These are phyloP conservation scores for Lasiodiplodia hormozganensis DNA, from an alignment of 2,329 filamentous ascomycete genomes.

Conservation along the genomic window DNA sequence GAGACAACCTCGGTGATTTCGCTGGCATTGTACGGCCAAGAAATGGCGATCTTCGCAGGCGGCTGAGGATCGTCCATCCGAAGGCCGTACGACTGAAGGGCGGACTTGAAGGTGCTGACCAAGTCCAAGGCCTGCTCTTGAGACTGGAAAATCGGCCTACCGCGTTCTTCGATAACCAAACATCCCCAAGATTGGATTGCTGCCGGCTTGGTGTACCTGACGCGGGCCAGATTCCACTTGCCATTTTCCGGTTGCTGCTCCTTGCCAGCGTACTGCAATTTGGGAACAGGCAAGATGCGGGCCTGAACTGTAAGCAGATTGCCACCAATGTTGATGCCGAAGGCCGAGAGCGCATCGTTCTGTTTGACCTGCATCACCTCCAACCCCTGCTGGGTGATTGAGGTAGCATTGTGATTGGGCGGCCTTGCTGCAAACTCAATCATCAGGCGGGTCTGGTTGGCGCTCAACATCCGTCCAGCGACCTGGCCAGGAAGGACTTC, in stretches of 20 bases:
- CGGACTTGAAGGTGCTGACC: constrained; percentile 11
- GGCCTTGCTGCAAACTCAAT: constrained; percentile 43
- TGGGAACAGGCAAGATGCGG: constrained; percentile 69
- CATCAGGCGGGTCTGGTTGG: constrained; percentile 40
- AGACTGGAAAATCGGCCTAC: constrained; percentile 4
- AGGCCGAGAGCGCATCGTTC: constrained; percentile 44
- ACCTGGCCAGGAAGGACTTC: constrained; percentile 42
- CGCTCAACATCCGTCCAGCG: constrained; percentile 37
- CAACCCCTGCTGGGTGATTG: constrained; percentile 26
- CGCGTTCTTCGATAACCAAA: constrained; percentile 40
- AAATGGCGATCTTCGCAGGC: constrained; percentile 20
- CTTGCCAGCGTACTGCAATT: constrained; percentile 63
- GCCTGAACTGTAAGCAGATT: constrained; percentile 74
- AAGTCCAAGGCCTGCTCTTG: constrained; percentile 17
- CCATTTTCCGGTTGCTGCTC: constrained; percentile 54
- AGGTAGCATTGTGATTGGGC: constrained; percentile 38
- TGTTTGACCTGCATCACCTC: constrained; percentile 26
- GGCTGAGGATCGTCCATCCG: constrained; percentile 14
- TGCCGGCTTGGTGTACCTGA: constrained; percentile 39
- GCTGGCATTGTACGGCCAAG: constrained; percentile 8
- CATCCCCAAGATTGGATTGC: constrained; percentile 38
- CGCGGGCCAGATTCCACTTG: constrained; percentile 70
- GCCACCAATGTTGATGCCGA: constrained; percentile 68
- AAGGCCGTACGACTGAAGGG: constrained; percentile 20
- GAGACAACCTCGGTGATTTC: constrained; percentile 20